Conservation (phyloP, 1,284 basidiomycete species). For the Apiotrichum domesticum region DNA sequence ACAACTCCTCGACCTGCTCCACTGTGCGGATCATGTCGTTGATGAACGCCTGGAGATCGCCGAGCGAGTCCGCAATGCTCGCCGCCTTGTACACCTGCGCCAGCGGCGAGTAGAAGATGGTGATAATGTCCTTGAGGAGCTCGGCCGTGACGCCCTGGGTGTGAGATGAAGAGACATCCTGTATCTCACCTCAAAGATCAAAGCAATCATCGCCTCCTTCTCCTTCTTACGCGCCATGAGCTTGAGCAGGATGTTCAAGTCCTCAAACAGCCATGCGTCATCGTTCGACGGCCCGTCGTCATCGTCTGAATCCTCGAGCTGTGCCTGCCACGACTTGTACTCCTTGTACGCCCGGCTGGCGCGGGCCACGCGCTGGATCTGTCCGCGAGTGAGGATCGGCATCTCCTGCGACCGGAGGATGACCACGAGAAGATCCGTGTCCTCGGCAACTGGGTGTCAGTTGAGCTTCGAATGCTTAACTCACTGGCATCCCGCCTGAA, state of each 20-base stretch:
- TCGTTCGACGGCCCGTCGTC: constrained; percentile 87
- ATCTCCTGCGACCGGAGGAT: constrained; percentile 76
- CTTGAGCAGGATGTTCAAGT: constrained; percentile 70
- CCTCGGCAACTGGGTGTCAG: constrained; percentile 56
- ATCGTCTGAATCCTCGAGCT: constrained; percentile 74
- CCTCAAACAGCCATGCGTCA: constrained; percentile 91
- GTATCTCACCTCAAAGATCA: constrained; percentile 80
- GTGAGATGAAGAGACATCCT: background rate
- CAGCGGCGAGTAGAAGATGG: constrained; percentile 97
- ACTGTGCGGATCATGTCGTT: constrained; percentile 94
- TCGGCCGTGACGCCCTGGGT: constrained; percentile 85
- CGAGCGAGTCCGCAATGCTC: constrained; percentile 88
- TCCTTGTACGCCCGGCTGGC: constrained; percentile 68
- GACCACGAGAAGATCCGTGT: constrained; percentile 70
- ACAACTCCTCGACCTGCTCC: constrained; percentile 78
- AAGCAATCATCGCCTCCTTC: constrained; percentile 83
- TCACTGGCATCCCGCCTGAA: constrained; percentile 71
- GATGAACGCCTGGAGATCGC: constrained; percentile 89
- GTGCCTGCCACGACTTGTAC: constrained; percentile 61
- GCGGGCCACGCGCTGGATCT: constrained; percentile 69
- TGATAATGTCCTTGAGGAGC: constrained; percentile 95
- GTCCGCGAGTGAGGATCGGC: constrained; percentile 64
- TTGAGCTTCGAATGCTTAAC: constrained; percentile 21
- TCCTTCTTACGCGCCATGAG: constrained; percentile 75
- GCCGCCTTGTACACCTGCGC: constrained; percentile 98